Base-by-base conservation (phyloP, 73 alveolate genomes). In the Durusdinium trenchii region DNA sequence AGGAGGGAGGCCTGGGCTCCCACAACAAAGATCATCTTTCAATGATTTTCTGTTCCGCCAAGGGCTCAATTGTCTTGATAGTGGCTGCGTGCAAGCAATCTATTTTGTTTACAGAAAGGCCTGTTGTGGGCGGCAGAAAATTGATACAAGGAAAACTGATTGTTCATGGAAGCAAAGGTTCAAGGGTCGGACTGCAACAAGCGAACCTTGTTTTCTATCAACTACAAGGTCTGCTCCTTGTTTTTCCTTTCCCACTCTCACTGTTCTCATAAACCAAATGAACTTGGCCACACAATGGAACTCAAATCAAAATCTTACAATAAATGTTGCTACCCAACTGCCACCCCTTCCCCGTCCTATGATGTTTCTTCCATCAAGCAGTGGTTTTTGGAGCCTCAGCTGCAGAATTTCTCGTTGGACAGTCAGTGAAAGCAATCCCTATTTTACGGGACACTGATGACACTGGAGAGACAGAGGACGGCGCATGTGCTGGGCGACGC, bases 401-500 rank as follows among this genome's bases (percentile, higher is more conserved):
- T 81, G 91, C 47, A 81, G 52, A 46, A 9, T 6, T 81, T 81
- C 91, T 81, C 6, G 6, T 28, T 81, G 91, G 91, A 48, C 69
- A 38, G n/a, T n/a, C n/a, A n/a, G n/a, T n/a, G 83, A 38, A 3
- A 18, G 45, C n/a, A 12, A 18, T 32, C n/a, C 79, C 28, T 18
- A 38, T 7, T 3, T 43, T 12, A 43, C n/a, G 45, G 9, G 76
- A 35, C 16, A 62, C 16, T 40, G 43, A 35, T 10, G 36, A 10
- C 40, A 9, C 76, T 3, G n/a, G n/a, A n/a, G 79, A 38, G 10
- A 38, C 79, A 18, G 79, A 12, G 45, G 79, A 38, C 28, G 76
- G 32, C 32, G 76, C 76, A 62, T 40, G 43, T 62, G 76, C 76
- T 26, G 40, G 43, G 36, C 45, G 52, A 73, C 36, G 43, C 38